Conservation (phyloP, 2,329 filamentous ascomycete species). For the Colletotrichum tropicale region DNA sequence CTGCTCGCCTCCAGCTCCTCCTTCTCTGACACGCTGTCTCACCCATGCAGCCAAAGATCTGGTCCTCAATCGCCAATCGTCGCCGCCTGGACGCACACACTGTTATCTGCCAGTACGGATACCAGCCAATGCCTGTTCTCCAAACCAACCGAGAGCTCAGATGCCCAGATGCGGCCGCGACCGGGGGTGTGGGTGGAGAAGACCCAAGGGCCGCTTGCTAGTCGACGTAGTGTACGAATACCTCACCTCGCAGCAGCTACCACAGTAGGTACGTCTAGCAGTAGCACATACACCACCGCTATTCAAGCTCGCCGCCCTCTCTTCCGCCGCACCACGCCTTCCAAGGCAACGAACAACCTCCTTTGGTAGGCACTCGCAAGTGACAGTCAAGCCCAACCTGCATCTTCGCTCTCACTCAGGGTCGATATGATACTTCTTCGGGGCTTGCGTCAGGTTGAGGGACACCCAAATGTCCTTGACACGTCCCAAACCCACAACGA, state of each 20-base stretch:
- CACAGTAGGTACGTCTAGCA: background rate
- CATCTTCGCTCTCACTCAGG: background rate
- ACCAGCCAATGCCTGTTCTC: background rate
- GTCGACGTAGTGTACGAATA: background rate
- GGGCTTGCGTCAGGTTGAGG: background rate
- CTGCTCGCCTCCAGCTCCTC: background rate
- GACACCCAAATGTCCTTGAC: background rate
- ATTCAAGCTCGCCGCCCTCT: background rate
- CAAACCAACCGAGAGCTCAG: background rate
- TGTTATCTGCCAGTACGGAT: background rate
- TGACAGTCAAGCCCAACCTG: background rate
- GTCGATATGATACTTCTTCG: background rate
- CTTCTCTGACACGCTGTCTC: constrained; percentile 20
- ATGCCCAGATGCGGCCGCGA: background rate
- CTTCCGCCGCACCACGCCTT: background rate
- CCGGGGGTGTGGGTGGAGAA: background rate
- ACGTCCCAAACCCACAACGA: background rate
- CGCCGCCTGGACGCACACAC: background rate
- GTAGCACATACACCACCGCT: background rate
- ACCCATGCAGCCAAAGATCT: constrained; percentile 14
- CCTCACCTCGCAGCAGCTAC: background rate
- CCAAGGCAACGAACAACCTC: background rate
- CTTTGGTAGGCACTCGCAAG: background rate
- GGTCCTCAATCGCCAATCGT: background rate
- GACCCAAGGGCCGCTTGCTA: background rate